Percentiles rank a stretch among this genome's conserved stretches.
phyloP scores from a whole-genome alignment of 202 grass and related monocot species.

The Eragrostis tef region DNA sequence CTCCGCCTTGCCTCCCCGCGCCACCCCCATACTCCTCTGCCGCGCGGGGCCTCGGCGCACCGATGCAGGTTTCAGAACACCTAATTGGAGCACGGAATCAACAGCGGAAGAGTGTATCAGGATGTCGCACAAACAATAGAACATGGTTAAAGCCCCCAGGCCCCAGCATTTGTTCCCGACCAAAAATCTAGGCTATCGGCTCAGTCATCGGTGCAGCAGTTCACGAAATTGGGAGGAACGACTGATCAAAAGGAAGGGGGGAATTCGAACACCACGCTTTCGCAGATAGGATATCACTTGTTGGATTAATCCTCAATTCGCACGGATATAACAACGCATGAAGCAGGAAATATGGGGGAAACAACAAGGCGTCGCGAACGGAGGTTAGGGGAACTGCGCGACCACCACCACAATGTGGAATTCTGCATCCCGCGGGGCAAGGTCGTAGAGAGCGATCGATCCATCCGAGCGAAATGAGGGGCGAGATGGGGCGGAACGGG shows the following conservation, averaged over 20 bases:
- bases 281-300: not conserved
- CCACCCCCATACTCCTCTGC: conserved; percentile 35
- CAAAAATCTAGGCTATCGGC: not conserved
- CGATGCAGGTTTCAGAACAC: conserved; percentile 2
- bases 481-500: too few species aligned
- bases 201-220: not conserved
- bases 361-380: not conserved
- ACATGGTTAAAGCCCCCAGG: not conserved
- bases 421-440: not conserved
- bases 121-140: not conserved
- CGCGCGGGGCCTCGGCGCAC: not conserved
- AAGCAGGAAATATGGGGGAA: not conserved
- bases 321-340: not conserved
- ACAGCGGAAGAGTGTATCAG: not conserved
- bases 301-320: not conserved
- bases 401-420: not conserved
- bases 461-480: not conserved
- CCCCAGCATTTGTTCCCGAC: not conserved
- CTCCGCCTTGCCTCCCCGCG: conserved; percentile 63
- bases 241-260: not conserved
- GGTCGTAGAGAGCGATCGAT: not conserved
- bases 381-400: not conserved
- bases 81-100: conserved; percentile 5
- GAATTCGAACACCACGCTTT: not conserved
- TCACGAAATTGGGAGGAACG: too few species aligned